These are phyloP conservation scores for Stevia rebaudiana DNA, from an alignment of 140 eudicot genomes.

Conservation along the genomic window DNA sequence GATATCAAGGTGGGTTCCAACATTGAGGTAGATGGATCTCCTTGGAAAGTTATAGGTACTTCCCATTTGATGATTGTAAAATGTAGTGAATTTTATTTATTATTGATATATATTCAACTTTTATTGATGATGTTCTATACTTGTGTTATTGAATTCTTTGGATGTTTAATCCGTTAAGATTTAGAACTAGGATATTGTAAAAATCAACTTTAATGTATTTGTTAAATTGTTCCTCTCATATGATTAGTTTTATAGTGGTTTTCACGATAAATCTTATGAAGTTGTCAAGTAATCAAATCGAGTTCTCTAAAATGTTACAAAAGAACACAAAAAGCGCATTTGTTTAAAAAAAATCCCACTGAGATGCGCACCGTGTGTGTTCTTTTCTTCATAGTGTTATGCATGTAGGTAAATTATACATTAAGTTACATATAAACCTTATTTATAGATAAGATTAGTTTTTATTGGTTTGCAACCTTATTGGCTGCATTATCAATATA, in stretches of 20 bases:
- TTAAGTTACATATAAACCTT: too few species aligned
- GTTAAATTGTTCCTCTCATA: too few species aligned
- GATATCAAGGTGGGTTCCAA: slow-evolving; percentile 91
- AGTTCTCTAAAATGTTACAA: too few species aligned
- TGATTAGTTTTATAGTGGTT: too few species aligned
- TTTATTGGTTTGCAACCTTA: too few species aligned
- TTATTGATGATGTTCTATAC: neutral
- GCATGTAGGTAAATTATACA: too few species aligned
- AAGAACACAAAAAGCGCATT: too few species aligned
- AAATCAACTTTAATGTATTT: neutral
- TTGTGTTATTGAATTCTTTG: neutral
- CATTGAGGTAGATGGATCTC: slow-evolving; percentile 87
- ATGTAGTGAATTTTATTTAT: neutral
- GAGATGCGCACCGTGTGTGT: too few species aligned
- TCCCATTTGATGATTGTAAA: neutral
- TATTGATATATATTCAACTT: neutral
- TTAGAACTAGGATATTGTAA: neutral
- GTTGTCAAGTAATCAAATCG: neutral
- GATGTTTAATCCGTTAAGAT: neutral
- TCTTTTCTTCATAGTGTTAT: too few species aligned
- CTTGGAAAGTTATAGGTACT: slow-evolving; percentile 90
- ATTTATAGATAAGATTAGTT: too few species aligned
- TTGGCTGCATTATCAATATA: too few species aligned
- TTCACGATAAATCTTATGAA: neutral
- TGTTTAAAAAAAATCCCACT: too few species aligned